A percentile compares a stretch with the other conserved stretches of the same genome.
phyloP scores from a whole-genome alignment of 108 stramenopile genomes.

The Cyclotella kingstonii region DNA sequence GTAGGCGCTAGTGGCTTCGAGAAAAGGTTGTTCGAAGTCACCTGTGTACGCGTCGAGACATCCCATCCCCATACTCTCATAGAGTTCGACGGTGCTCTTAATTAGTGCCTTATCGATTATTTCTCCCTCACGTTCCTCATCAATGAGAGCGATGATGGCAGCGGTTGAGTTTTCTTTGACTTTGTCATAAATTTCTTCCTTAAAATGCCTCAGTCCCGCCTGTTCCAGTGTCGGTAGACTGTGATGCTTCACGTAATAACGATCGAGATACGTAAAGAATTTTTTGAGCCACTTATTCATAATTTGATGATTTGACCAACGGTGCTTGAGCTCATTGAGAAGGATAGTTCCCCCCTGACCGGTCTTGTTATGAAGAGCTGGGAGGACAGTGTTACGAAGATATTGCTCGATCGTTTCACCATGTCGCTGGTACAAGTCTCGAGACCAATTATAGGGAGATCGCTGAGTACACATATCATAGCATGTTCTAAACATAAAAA shows the following conservation, averaged over 20 bases:
- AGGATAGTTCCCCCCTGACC: slow-evolving; percentile 85
- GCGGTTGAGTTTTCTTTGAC: slow-evolving; percentile 84
- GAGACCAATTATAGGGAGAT: slow-evolving; percentile 98
- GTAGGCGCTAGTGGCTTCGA: slow-evolving; percentile 86
- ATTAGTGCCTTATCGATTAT: slow-evolving; percentile 95
- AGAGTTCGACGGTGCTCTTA: slow-evolving; percentile 93
- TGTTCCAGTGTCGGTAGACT: slow-evolving; percentile 86
- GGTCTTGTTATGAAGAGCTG: slow-evolving; percentile 83
- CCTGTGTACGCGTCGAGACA: slow-evolving; percentile 87
- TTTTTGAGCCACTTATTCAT: slow-evolving; percentile 99
- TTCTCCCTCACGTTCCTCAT: slow-evolving; percentile 92
- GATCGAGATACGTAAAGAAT: slow-evolving; percentile 98
- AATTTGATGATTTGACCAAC: slow-evolving; percentile 98
- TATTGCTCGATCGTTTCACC: slow-evolving; percentile 94
- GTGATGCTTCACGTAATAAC: slow-evolving; percentile 98
- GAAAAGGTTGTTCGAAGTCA: slow-evolving; percentile 90
- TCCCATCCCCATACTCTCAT: slow-evolving; percentile 97
- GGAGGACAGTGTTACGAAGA: slow-evolving; percentile 87
- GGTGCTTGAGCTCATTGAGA: slow-evolving; percentile 88
- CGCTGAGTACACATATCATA: slow-evolving; percentile 99
- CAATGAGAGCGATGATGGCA: slow-evolving; percentile 91
- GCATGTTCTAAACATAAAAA: slow-evolving; percentile 77
- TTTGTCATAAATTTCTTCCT: slow-evolving; percentile 92
- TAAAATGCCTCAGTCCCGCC: slow-evolving; percentile 91
- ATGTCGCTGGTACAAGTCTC: slow-evolving; percentile 95